Evolutionary conservation across 768 basidiomycete genomes (phyloP), one percentile per base, ranked within the genome.

Genomic region (Serendipita vermifera): DNA sequence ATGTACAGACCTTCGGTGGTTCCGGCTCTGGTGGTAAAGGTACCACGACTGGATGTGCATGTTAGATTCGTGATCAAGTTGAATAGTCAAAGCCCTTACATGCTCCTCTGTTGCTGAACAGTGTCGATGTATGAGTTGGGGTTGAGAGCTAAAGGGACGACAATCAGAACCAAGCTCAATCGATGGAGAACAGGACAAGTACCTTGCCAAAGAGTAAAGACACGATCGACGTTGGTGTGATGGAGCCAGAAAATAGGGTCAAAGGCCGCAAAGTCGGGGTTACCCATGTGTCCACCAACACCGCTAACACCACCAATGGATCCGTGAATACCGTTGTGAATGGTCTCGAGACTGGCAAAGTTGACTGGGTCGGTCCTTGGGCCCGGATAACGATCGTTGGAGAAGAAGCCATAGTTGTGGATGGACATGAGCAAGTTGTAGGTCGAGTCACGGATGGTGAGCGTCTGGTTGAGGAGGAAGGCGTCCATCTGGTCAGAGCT

Each of bases 201-300:
- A 51, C 46, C 46, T 3, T 69, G 65, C 78, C 77, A 79, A 15
- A 79, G 65, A 4, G 76, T 68, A 24, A 78, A 65, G 59, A 77
- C n/a, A 27, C 77, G 73, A 58, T 80, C 78, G 24, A 58, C 58
- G 20, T 56, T 56, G 20, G 7, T 17, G 60, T 80, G 78, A 59
- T 79, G 78, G 58, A 79, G 61, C 64, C 70, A 78, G 68, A 80
- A 78, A 58, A 77, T 72, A 0, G 76, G 76, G 61, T 79, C 78
- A 57, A 77, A 75, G 0, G 67, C 77, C 74, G 55, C 14, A 31
- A 22, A 24, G 9, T 20, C 38, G 14, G 20, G 33, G 40, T 71
- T 65, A 5, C 63, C 57, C 74, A 76, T 76, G 29, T 76, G 73
- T 6, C 77, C 73, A 27, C 35, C 35, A n/a, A n/a, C n/a, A 9